phyloP scores from a whole-genome alignment of 345 rosid genomes.

The Eucalyptus regnans region DNA sequence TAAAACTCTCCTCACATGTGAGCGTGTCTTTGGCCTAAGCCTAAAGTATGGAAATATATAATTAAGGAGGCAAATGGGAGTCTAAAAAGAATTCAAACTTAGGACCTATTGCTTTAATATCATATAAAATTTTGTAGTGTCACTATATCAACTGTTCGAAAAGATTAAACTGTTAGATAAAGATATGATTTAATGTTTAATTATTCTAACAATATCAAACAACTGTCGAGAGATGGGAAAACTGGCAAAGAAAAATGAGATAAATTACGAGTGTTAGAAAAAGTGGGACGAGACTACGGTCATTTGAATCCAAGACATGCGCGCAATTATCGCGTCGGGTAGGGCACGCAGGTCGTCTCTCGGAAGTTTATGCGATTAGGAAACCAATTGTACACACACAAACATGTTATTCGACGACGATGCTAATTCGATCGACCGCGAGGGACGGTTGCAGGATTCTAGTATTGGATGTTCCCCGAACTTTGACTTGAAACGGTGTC shows the following conservation, averaged over 20 bases:
- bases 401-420: background rate
- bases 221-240: accelerated
- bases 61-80: accelerated
- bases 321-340: background rate
- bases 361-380: background rate
- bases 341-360: background rate
- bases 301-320: background rate
- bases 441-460: background rate
- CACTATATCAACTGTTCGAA: too few species aligned
- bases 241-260: background rate
- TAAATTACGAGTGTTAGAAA: background rate
- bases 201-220: background rate
- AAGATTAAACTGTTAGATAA: too few species aligned
- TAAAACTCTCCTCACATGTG: too few species aligned
- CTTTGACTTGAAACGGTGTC: background rate
- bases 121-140: too few species aligned
- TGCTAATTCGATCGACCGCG: background rate
- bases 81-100: too few species aligned
- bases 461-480: background rate
- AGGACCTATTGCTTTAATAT: too few species aligned
- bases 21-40: too few species aligned
- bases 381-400: background rate
- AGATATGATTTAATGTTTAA: too few species aligned
- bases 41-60: too few species aligned
- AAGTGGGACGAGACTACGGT: too few species aligned